Evolutionary conservation across 352 stramenopile species (phyloP).

Genomic region (Pythium graminicola): DNA sequence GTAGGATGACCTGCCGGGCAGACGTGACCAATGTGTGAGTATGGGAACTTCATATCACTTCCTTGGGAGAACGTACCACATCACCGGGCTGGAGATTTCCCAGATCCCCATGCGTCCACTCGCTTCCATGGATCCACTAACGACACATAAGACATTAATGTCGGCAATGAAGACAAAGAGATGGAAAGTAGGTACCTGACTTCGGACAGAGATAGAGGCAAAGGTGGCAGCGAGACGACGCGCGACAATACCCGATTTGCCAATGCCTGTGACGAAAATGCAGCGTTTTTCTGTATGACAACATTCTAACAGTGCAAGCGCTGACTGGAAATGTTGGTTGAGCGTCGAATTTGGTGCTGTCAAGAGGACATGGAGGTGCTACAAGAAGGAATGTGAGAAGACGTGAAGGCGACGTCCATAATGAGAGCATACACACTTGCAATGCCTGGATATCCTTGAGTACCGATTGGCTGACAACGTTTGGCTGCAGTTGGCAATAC

Average conservation of each 20-base stretch:
- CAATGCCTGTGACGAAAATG: constrained; percentile 69
- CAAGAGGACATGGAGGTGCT: constrained; percentile 41
- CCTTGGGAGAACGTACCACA: constrained; percentile 30
- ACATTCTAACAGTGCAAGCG: constrained; percentile 30
- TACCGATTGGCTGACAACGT: constrained; percentile 3
- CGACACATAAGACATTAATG: background rate
- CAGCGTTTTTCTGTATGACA: constrained; percentile 38
- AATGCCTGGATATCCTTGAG: constrained; percentile 15
- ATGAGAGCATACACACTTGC: background rate
- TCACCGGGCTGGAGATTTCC: constrained; percentile 56
- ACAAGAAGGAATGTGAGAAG: background rate
- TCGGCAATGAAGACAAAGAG: background rate
- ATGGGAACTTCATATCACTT: background rate
- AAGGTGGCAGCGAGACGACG: constrained; percentile 62
- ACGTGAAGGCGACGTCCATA: background rate
- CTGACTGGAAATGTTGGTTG: constrained; percentile 26
- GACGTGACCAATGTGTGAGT: background rate
- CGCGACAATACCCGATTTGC: constrained; percentile 75
- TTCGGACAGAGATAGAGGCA: constrained; percentile 63
- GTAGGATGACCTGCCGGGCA: constrained; percentile 38
- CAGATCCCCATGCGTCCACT: constrained; percentile 77
- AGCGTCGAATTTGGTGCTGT: constrained; percentile 19
- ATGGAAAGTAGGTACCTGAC: constrained; percentile 32
- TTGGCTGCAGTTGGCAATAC: background rate
- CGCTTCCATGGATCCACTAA: constrained; percentile 69